phyloP scores from a whole-genome alignment of 768 basidiomycete species.

The Cyclocybe cylindracea region DNA sequence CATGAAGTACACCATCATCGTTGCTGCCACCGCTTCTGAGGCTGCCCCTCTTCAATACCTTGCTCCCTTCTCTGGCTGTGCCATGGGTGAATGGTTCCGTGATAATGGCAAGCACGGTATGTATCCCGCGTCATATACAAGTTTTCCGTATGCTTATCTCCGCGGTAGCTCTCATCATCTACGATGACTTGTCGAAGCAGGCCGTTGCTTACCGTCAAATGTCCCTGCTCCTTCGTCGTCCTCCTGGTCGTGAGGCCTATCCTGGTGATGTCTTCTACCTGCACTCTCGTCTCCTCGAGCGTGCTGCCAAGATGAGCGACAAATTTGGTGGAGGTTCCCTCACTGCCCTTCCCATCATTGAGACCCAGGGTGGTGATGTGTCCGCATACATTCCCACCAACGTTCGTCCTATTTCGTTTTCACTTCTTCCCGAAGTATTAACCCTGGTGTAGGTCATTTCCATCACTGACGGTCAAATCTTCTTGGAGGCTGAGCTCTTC shows the following conservation, averaged over 20 bases:
- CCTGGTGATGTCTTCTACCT: conserved; percentile 99
- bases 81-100: conserved; percentile 99
- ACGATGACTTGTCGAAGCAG: conserved; percentile 99
- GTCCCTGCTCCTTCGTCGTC: conserved; percentile 99
- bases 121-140: conserved; percentile 21
- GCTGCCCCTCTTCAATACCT: conserved; percentile 99
- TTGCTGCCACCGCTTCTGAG: conserved; percentile 98
- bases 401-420: conserved; percentile 40
- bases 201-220: conserved; percentile 99
- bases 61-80: conserved; percentile 99
- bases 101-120: conserved; percentile 99
- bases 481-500: conserved; percentile 99
- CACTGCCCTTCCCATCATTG: conserved; percentile 98
- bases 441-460: conserved; percentile 80
- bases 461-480: conserved; percentile 99
- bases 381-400: conserved; percentile 98
- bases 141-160: background rate
- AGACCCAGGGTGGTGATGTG: conserved; percentile 99
- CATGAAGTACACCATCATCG: conserved; percentile 99
- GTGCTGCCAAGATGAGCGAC: conserved; percentile 99
- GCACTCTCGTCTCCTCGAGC: conserved; percentile 99
- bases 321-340: conserved; percentile 98
- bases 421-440: conserved; percentile 1
- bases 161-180: conserved; percentile 86
- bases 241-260: conserved; percentile 99